Percentiles rank a stretch among this genome's conserved stretches.
Conservation (phyloP, 2,329 filamentous ascomycete genomes). For the Acrocalymma vagum region DNA sequence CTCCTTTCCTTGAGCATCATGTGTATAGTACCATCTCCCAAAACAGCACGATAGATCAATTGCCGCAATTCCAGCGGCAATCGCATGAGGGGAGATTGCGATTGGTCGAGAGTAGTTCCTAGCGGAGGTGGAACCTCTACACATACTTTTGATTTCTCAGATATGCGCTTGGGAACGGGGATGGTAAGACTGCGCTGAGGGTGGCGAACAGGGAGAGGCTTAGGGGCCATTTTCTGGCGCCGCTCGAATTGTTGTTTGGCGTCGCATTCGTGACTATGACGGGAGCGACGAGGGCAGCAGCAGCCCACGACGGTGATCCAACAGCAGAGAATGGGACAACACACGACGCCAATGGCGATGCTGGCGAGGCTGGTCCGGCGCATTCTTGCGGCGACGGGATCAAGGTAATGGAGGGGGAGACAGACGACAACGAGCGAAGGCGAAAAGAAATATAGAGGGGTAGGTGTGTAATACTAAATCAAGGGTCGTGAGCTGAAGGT, state of each 20-base stretch:
- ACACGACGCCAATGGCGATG: constrained; percentile 22
- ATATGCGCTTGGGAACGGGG: constrained; percentile 7
- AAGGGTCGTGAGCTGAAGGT: no score
- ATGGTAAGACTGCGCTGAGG: constrained; percentile 23
- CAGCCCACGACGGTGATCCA: constrained; percentile 26
- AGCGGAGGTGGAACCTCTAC: background rate
- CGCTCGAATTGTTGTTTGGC: constrained; percentile 30
- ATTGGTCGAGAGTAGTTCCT: constrained; percentile 23
- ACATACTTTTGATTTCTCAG: background rate
- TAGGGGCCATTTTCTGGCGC: constrained; percentile 25
- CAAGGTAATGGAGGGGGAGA: no score
- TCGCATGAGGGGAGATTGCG: constrained; percentile 18
- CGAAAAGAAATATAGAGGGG: no score
- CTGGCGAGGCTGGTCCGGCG: constrained; percentile 13
- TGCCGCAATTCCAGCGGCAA: constrained; percentile 27
- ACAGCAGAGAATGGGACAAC: constrained; percentile 26
- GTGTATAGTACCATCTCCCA: constrained; percentile 28
- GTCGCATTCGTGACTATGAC: constrained; percentile 18
- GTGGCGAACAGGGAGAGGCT: constrained; percentile 23
- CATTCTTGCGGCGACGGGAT: no score
- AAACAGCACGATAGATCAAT: constrained; percentile 23
- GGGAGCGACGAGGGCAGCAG: constrained; percentile 24
- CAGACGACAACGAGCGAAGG: no score
- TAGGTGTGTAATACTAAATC: no score
- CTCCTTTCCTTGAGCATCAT: constrained; percentile 28